Evolutionary conservation across 2,329 filamentous ascomycete genomes (phyloP).

Genomic region (Exophiala calicioides): DNA sequence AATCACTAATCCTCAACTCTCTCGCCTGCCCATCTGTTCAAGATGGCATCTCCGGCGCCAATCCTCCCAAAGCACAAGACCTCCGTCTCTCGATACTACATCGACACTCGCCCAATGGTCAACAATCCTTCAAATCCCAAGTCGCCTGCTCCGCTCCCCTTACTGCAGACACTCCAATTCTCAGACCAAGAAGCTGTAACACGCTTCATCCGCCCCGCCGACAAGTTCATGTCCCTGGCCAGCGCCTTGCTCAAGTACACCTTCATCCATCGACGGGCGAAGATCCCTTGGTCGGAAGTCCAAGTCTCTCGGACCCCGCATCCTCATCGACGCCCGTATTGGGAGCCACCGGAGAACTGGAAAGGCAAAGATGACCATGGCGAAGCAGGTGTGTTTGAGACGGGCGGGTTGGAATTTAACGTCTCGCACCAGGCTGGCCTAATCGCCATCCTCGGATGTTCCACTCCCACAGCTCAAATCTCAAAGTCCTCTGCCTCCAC

Average conservation of each 20-base stretch:
- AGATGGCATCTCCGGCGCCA: slow-evolving; percentile 8
- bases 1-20: not conserved
- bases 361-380: slow-evolving; percentile 10
- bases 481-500: slow-evolving; percentile 5
- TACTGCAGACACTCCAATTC: slow-evolving; percentile 43
- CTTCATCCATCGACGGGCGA: slow-evolving; percentile 58
- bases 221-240: slow-evolving; percentile 62
- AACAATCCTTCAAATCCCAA: slow-evolving; percentile 26
- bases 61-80: slow-evolving; percentile 6
- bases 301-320: slow-evolving; percentile 53
- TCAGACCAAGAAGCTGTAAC: slow-evolving; percentile 53
- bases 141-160: slow-evolving; percentile 36
- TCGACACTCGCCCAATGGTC: slow-evolving; percentile 43
- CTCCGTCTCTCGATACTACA: slow-evolving; percentile 45
- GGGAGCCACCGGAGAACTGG: slow-evolving; percentile 43
- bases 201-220: slow-evolving; percentile 55
- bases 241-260: slow-evolving; percentile 63
- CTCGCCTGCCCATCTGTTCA: slow-evolving; percentile 3
- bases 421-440: slow-evolving; percentile 65
- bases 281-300: slow-evolving; percentile 60
- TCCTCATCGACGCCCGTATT: slow-evolving; percentile 55
- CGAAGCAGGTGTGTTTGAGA: not conserved
- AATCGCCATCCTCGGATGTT: slow-evolving; percentile 58
- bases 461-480: slow-evolving; percentile 30
- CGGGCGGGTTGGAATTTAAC: slow-evolving; percentile 60